Percentiles rank a stretch among this genome's conserved stretches.
phyloP scores from a whole-genome alignment of 257 asterid genomes.

The Solanum arcanum region DNA sequence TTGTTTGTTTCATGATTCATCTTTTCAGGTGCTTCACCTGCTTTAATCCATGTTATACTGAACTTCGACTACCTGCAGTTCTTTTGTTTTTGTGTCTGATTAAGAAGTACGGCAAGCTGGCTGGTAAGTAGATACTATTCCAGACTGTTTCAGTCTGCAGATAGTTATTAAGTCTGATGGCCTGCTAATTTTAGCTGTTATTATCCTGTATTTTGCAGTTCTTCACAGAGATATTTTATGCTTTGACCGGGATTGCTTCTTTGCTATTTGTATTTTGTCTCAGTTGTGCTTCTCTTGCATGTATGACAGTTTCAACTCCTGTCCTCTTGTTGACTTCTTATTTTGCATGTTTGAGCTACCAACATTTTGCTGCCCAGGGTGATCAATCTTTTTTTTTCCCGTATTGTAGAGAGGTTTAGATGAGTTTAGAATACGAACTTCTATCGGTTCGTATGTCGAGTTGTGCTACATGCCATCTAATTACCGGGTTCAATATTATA shows the following conservation, averaged over 20 bases:
- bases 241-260: background rate
- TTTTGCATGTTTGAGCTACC: background rate
- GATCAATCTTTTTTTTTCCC: too few relatives aligned
- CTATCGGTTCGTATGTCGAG: background rate
- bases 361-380: background rate
- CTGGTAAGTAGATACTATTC: background rate
- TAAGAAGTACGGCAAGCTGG: background rate
- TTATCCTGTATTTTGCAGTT: background rate
- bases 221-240: background rate
- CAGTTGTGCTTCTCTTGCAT: background rate
- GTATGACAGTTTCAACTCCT: background rate
- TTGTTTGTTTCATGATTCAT: background rate
- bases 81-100: background rate
- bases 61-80: background rate
- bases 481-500: background rate
- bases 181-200: background rate
- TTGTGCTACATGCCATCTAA: background rate
- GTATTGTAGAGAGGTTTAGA: background rate
- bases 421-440: background rate
- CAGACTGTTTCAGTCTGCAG: background rate
- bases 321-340: background rate
- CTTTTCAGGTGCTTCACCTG: background rate
- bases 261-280: background rate
- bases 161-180: background rate
- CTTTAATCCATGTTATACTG: background rate